These are phyloP conservation scores for Cladophialophora immunda DNA, from an alignment of 2,329 filamentous ascomycete species.

Conservation along the genomic window DNA sequence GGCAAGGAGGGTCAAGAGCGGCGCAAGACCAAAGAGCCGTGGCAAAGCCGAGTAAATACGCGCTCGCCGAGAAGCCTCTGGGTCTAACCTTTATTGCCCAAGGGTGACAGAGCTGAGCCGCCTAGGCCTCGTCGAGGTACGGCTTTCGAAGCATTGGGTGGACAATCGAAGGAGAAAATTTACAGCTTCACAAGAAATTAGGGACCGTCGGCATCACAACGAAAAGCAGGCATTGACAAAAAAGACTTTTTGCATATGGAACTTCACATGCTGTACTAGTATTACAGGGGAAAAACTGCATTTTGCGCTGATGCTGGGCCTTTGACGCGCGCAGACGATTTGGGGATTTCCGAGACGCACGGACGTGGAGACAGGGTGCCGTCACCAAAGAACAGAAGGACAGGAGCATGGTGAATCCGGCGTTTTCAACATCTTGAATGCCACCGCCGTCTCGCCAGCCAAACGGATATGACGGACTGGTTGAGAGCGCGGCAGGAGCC, in stretches of 20 bases:
- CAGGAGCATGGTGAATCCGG: not conserved
- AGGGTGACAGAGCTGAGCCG: not conserved
- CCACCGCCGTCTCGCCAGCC: not conserved
- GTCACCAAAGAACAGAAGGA: no score
- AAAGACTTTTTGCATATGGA: conserved; percentile 1
- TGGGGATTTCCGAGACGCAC: not conserved
- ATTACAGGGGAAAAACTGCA: not conserved
- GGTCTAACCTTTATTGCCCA: not conserved
- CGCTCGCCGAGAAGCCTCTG: not conserved
- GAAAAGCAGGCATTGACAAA: conserved; percentile 6
- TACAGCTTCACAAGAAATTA: not conserved
- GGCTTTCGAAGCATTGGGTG: not conserved
- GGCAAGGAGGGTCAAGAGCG: conserved; percentile 68
- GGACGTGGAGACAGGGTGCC: no score
- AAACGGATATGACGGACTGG: not conserved
- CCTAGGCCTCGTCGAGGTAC: not conserved
- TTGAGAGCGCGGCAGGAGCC: not conserved
- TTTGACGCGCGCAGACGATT: not conserved
- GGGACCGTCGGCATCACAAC: not conserved
- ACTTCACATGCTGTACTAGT: conserved; percentile 7
- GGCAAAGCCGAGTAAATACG: conserved; percentile 43
- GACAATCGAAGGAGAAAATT: not conserved
- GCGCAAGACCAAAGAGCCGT: conserved; percentile 51
- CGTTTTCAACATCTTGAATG: not conserved
- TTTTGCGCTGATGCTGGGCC: not conserved